A percentile compares a stretch with the other conserved stretches of the same genome.
Conservation (phyloP, 2,329 filamentous ascomycete species). For the Monilinia laxa region DNA sequence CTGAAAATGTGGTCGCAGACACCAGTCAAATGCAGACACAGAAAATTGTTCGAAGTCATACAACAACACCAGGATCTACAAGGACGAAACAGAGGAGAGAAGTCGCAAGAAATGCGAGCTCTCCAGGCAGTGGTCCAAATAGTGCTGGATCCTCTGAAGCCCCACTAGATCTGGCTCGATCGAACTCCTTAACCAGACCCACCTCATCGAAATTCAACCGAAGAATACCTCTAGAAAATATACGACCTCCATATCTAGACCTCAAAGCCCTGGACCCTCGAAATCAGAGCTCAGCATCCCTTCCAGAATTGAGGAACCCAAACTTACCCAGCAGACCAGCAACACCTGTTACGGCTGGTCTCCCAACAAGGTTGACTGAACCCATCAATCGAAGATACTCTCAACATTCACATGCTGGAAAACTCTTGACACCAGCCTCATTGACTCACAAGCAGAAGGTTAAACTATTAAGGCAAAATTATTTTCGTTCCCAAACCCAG, state of each 20-base stretch:
- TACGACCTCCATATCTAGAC: conserved; percentile 37
- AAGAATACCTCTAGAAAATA: conserved; percentile 32
- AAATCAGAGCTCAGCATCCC: conserved; percentile 62
- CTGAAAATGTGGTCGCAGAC: conserved; percentile 62
- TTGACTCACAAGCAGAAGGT: conserved; percentile 66
- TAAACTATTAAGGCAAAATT: conserved; percentile 74
- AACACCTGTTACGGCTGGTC: conserved; percentile 58
- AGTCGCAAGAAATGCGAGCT: conserved; percentile 43
- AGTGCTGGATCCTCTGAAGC: conserved; percentile 22
- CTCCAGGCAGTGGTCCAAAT: conserved; percentile 39
- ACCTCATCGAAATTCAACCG: conserved; percentile 32
- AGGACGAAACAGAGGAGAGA: conserved; percentile 47
- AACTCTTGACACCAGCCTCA: conserved; percentile 59
- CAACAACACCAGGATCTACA: conserved; percentile 55
- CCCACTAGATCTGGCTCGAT: conserved; percentile 32
- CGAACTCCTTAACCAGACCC: conserved; percentile 33
- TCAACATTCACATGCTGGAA: conserved; percentile 48
- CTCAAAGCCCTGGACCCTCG: conserved; percentile 53
- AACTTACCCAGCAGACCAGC: conserved; percentile 52
- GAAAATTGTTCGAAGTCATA: conserved; percentile 67
- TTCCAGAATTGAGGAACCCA: conserved; percentile 60
- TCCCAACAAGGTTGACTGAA: conserved; percentile 49
- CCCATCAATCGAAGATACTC: conserved; percentile 55
- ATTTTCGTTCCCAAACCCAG: conserved; percentile 78
- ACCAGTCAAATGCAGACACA: conserved; percentile 49